Conservation (phyloP, 192 early-diverging fungal species). For the Podila epigama region DNA sequence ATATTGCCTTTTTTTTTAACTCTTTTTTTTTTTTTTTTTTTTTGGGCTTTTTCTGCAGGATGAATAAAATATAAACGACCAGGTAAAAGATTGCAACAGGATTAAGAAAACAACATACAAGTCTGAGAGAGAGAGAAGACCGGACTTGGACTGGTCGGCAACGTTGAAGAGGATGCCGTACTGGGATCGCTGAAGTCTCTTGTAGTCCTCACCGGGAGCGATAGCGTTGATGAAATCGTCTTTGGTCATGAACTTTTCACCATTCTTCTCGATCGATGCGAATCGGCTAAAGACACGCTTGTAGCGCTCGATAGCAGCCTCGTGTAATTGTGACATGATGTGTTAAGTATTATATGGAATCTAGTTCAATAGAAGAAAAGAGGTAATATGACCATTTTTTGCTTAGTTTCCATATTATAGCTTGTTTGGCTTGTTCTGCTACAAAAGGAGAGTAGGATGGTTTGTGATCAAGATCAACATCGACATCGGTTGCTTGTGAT, state of each 20-base stretch:
- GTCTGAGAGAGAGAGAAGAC: constrained; percentile 62
- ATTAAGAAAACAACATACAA: constrained; percentile 51
- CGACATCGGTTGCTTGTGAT: too few species aligned
- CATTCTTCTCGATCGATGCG: constrained; percentile 60
- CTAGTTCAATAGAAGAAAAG: neutral
- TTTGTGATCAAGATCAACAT: too few species aligned
- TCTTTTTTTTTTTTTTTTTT: neutral
- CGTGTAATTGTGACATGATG: constrained; percentile 32
- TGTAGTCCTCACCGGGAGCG: constrained; percentile 62
- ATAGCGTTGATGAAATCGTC: constrained; percentile 68
- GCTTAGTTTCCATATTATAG: too few species aligned
- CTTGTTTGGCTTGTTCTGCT: too few species aligned
- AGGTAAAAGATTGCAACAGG: too few species aligned
- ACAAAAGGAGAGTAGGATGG: neutral
- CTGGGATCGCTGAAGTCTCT: constrained; percentile 62
- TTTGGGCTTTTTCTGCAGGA: neutral
- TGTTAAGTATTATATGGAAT: neutral
- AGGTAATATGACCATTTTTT: too few species aligned
- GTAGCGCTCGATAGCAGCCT: constrained; percentile 48
- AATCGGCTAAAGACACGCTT: constrained; percentile 56
- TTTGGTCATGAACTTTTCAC: constrained; percentile 61
- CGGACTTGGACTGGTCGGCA: constrained; percentile 60
- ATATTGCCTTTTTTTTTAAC: neutral
- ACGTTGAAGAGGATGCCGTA: constrained; percentile 65
- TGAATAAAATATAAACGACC: neutral